phyloP scores from a whole-genome alignment of 352 stramenopile genomes.

The Phytophthora meadii region DNA sequence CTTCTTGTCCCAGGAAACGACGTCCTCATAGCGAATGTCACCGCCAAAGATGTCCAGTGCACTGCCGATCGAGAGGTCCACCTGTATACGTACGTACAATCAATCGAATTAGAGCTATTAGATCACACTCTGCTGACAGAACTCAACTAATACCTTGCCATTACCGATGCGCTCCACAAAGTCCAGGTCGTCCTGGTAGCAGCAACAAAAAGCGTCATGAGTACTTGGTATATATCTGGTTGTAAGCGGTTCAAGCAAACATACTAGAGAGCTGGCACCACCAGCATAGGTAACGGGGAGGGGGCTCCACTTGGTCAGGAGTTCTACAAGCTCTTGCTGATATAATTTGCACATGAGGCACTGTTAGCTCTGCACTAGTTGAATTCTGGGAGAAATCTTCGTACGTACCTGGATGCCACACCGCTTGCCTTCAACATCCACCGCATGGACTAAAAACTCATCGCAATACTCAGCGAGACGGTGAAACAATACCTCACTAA shows the following conservation, averaged over 20 bases:
- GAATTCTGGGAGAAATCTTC: background rate
- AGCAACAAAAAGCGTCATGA: slow-evolving; percentile 6
- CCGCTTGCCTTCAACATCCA: slow-evolving; percentile 97
- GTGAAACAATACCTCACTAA: slow-evolving; percentile 86
- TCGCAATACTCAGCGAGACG: slow-evolving; percentile 93
- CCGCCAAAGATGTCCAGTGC: slow-evolving; percentile 98
- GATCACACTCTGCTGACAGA: background rate
- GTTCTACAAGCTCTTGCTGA: slow-evolving; percentile 94
- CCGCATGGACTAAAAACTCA: slow-evolving; percentile 98
- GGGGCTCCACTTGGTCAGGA: slow-evolving; percentile 92
- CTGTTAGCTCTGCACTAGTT: background rate
- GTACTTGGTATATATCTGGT: background rate
- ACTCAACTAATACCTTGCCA: slow-evolving; percentile 65
- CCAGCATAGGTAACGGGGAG: slow-evolving; percentile 98
- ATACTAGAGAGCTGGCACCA: slow-evolving; percentile 90
- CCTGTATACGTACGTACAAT: slow-evolving; percentile 38
- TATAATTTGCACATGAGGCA: background rate
- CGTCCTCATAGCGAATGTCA: slow-evolving; percentile 93
- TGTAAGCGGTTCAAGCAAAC: slow-evolving; percentile 4
- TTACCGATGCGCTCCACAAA: slow-evolving; percentile 93
- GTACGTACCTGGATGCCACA: slow-evolving; percentile 90
- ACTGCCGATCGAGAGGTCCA: slow-evolving; percentile 98
- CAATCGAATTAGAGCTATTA: background rate
- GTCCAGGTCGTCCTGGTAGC: slow-evolving; percentile 91
- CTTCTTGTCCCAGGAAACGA: slow-evolving; percentile 91